Conservation (phyloP, 1,284 basidiomycete species). For the Leccinum ponderosum region DNA sequence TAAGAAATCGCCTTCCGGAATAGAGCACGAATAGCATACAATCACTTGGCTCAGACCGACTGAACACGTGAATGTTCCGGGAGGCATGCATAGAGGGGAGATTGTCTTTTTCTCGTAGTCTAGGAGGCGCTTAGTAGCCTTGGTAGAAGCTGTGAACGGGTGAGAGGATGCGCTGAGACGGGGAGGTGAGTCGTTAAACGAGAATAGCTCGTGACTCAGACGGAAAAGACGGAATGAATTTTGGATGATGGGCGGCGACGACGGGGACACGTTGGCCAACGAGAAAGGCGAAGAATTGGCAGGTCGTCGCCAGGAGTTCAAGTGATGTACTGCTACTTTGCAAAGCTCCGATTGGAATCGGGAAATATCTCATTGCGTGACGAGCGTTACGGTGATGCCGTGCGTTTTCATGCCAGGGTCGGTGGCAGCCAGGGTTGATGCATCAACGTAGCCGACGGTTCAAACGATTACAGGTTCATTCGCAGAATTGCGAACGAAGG, state of each 20-base stretch:
- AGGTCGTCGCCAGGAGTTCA: too few species aligned
- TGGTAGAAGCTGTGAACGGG: conserved; percentile 33
- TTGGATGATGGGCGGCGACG: conserved; percentile 30
- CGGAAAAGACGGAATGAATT: conserved; percentile 33
- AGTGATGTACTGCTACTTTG: too few species aligned
- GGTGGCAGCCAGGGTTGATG: too few species aligned
- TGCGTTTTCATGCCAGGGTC: too few species aligned
- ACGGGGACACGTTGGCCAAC: conserved; percentile 18
- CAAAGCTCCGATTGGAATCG: too few species aligned
- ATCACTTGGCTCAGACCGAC: conserved; percentile 8
- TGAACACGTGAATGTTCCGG: conserved; percentile 12
- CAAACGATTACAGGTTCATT: too few species aligned
- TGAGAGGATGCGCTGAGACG: conserved; percentile 13
- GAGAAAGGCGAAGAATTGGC: not conserved
- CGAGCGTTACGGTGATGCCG: too few species aligned
- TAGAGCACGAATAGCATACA: conserved; percentile 20
- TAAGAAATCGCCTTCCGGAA: conserved; percentile 25
- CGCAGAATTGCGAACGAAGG: too few species aligned
- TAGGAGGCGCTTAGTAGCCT: conserved; percentile 28
- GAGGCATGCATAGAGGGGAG: conserved; percentile 25
- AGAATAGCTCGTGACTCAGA: conserved; percentile 16
- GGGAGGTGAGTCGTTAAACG: conserved; percentile 22
- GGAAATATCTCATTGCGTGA: too few species aligned
- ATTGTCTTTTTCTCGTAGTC: conserved; percentile 30
- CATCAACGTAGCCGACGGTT: too few species aligned